Conservation (phyloP, 176 grass and related monocot genomes). For the Ampelocalamus luodianensis region DNA sequence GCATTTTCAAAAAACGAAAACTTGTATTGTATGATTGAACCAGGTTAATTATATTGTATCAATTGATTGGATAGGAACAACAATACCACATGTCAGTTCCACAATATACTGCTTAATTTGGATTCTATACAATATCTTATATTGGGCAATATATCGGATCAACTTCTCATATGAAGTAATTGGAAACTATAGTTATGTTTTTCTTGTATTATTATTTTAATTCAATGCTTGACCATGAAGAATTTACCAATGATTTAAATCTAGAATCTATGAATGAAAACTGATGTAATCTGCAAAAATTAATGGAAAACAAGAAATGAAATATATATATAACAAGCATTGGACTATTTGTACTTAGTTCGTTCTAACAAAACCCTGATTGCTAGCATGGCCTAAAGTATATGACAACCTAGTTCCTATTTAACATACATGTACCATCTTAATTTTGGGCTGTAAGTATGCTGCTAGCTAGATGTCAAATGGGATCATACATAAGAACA, state of each 20-base stretch:
- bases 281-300: not conserved
- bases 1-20: not conserved
- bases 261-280: not conserved
- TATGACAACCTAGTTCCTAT: not conserved
- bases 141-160: not conserved
- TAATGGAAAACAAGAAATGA: not conserved
- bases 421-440: not conserved
- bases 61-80: not conserved
- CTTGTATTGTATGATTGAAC: not conserved
- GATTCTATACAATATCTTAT: not conserved
- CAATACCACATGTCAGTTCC: not conserved
- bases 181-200: not conserved
- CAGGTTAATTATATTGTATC: not conserved
- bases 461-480: not conserved
- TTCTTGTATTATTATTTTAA: not conserved
- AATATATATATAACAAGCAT: not conserved
- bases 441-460: not conserved
- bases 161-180: not conserved
- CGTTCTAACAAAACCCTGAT: not conserved
- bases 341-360: not conserved
- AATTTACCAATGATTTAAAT: not conserved
- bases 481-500: not conserved
- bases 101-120: not conserved
- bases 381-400: not conserved
- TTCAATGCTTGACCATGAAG: not conserved